Evolutionary conservation across 2,329 filamentous ascomycete species (phyloP), one percentile per base, ranked within the genome.

Genomic region (Aspergillus intermedius): DNA sequence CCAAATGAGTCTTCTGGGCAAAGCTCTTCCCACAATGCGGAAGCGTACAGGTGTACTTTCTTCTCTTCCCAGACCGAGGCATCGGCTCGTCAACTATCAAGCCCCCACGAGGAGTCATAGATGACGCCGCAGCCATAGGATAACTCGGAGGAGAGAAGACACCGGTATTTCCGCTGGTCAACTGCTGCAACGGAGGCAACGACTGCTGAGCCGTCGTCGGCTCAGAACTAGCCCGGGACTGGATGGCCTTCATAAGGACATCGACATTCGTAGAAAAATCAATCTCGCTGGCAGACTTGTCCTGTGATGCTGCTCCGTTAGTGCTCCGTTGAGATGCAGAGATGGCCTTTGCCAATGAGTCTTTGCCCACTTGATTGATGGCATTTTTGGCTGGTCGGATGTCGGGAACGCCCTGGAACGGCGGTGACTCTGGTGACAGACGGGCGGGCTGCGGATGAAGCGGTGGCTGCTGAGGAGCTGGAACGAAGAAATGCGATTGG

Each of bases 1-100:
- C 87, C 9, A 96, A 78, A 60, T 97, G 91, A 1, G 91, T 95
- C 71, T 91, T 95, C 64, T 97, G 91, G 51, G 82, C 82, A 68
- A 96, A 97, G 53, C 79, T 82, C 74, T 93, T 94, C 58, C 77
- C 76, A 68, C 91, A 97, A 37, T 81, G 81, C 6, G 82, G 78
- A 35, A 89, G 77, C 17, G 77, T 79, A 70, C 93, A 98, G 15
- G 79, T 72, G 65, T 91, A 90, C 60, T 83, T 93, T 60, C 78
- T 77, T 52, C 74, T 75, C 52, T 69, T 69, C 32, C 63, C 66
- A 28, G 61, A 60, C 19, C 61, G 57, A 30, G 49, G 71, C 35
- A 60, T 62, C 54, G 60, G 60, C 44, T 67, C 62, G 66, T 73
- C 60, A 28, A 66, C 64, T 4, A 54, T 54, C 35, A 61, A 43